Evolutionary conservation across 169 alveolate species (phyloP).

Genomic region (Plasmodium vivax): DNA sequence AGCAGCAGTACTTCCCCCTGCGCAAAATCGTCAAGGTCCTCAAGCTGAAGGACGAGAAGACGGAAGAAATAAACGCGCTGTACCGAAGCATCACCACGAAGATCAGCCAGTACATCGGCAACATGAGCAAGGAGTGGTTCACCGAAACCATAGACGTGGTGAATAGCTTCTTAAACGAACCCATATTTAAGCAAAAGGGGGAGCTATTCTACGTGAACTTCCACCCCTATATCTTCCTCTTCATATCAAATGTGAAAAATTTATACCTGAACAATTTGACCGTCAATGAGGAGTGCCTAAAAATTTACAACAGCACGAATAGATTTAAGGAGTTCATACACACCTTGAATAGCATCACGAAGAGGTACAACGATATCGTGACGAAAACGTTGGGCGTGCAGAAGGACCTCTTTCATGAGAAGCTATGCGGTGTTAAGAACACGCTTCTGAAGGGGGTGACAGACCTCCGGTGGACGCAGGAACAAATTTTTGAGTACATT

Average conservation of each 20-base stretch:
- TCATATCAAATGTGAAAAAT: constrained; percentile 48
- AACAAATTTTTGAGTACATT: constrained; percentile 28
- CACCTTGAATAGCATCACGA: constrained; percentile 28
- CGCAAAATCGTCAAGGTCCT: constrained; percentile 32
- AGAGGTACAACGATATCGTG: constrained; percentile 30
- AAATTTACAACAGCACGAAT: constrained; percentile 49
- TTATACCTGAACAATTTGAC: constrained; percentile 36
- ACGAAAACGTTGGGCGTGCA: constrained; percentile 45
- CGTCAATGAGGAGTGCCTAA: constrained; percentile 56
- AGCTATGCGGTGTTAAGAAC: neutral
- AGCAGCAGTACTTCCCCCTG: constrained; percentile 60
- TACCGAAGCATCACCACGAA: constrained; percentile 29
- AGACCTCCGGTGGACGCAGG: constrained; percentile 58
- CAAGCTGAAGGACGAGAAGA: constrained; percentile 36
- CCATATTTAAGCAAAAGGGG: constrained; percentile 29
- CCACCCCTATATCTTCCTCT: constrained; percentile 66
- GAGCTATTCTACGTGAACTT: constrained; percentile 55
- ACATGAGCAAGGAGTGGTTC: constrained; percentile 69
- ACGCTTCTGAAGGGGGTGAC: constrained; percentile 34
- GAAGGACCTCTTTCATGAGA: constrained; percentile 53
- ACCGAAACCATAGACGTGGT: constrained; percentile 58
- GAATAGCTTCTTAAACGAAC: constrained; percentile 52
- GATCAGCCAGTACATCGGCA: constrained; percentile 46
- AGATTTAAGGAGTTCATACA: constrained; percentile 47
- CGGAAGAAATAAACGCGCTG: constrained; percentile 37